These are phyloP conservation scores for Steccherinum ochraceum DNA, from an alignment of 768 basidiomycete species.

Conservation along the genomic window DNA sequence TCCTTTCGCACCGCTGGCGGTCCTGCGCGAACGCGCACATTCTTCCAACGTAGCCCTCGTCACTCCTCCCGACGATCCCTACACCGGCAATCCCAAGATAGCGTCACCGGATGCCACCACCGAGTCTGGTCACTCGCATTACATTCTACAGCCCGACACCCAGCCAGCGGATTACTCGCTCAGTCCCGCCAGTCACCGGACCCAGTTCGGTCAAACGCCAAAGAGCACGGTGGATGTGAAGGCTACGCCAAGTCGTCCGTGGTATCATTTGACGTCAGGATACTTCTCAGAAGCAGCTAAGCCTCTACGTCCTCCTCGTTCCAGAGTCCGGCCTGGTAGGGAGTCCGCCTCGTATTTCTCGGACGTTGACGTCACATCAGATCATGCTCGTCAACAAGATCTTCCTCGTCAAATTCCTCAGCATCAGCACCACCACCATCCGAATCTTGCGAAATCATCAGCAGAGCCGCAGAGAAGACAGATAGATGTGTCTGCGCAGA, in stretches of 20 bases:
- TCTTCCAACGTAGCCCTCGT: slow-evolving; percentile 22
- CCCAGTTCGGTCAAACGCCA: background rate
- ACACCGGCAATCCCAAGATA: background rate
- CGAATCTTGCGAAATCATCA: background rate
- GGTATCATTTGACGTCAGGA: slow-evolving; percentile 8
- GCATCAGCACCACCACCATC: slow-evolving; percentile 7
- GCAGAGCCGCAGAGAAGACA: slow-evolving; percentile 1
- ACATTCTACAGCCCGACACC: background rate
- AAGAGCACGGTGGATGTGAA: background rate
- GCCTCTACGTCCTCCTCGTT: slow-evolving; percentile 17
- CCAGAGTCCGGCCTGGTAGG: slow-evolving; percentile 12
- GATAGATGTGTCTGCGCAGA: background rate
- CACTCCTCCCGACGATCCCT: slow-evolving; percentile 5
- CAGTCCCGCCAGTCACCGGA: background rate
- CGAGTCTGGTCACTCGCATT: background rate
- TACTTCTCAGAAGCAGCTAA: slow-evolving; percentile 15
- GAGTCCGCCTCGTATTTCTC: slow-evolving; percentile 18
- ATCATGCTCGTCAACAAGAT: background rate
- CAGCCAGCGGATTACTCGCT: background rate
- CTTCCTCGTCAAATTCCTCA: slow-evolving; percentile 8
- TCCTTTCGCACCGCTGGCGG: slow-evolving; percentile 65
- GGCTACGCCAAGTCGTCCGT: slow-evolving; percentile 2
- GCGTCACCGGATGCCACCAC: background rate
- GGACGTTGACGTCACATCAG: slow-evolving; percentile 14
- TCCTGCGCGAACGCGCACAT: slow-evolving; percentile 54